Conservation (phyloP, 225 moss, liverwort and hornwort species). For the Asterella californica region DNA sequence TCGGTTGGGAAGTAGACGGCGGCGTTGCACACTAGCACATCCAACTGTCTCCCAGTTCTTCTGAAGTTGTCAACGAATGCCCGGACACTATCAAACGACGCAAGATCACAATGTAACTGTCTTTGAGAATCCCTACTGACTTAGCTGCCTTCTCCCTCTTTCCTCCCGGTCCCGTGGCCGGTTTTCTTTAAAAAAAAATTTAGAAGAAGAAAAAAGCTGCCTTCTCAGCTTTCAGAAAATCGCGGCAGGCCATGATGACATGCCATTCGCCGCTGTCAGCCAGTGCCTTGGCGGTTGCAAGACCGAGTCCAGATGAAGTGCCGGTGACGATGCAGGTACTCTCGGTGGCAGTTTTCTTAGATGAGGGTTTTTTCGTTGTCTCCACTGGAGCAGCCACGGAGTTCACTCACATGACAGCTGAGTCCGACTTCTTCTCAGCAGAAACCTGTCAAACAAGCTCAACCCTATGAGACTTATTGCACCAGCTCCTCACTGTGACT, state of each 20-base stretch:
- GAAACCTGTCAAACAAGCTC: slow-evolving; percentile 22
- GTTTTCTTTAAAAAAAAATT: too few species aligned
- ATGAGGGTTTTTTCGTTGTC: slow-evolving; percentile 36
- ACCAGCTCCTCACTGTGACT: neutral
- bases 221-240: slow-evolving; percentile 92
- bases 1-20: slow-evolving; percentile 95
- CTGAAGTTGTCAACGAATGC: slow-evolving; percentile 93
- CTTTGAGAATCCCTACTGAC: slow-evolving; percentile 66
- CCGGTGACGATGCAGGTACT: slow-evolving; percentile 84
- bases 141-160: too few species aligned
- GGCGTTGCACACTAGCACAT: slow-evolving; percentile 96
- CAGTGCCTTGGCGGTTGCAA: slow-evolving; percentile 81
- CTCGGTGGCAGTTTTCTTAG: slow-evolving; percentile 80
- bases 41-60: slow-evolving; percentile 63
- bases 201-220: too few species aligned
- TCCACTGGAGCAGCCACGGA: slow-evolving; percentile 78
- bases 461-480: neutral
- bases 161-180: too few species aligned
- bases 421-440: slow-evolving; percentile 3
- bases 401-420: slow-evolving; percentile 24
- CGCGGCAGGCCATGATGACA: slow-evolving; percentile 97
- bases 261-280: slow-evolving; percentile 90
- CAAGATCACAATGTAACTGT: slow-evolving; percentile 78
- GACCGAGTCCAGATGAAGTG: slow-evolving; percentile 93
- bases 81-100: slow-evolving; percentile 78